phyloP scores from a whole-genome alignment of 2,329 filamentous ascomycete genomes.

The Penicillium sp. region DNA sequence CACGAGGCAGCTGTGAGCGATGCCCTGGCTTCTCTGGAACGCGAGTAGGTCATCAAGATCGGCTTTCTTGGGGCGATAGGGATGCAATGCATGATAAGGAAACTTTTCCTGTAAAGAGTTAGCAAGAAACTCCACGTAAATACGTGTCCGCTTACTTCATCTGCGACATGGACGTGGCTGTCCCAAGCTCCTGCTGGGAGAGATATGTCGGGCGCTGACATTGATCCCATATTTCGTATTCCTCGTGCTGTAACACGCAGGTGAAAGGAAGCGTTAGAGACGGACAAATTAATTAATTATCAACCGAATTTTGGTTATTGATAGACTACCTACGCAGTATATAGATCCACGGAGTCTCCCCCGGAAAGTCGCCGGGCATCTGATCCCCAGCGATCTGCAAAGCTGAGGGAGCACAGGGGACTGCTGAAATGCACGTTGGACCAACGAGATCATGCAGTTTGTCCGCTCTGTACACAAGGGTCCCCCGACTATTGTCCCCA shows the following conservation, averaged over 20 bases:
- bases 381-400: not conserved
- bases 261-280: not conserved
- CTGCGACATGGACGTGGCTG: slow-evolving; percentile 9
- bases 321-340: no score
- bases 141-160: not conserved
- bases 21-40: slow-evolving; percentile 8
- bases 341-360: slow-evolving; percentile 5
- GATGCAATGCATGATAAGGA: slow-evolving; percentile 4
- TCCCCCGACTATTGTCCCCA: not conserved
- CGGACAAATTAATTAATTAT: not conserved
- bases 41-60: slow-evolving; percentile 8
- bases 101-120: slow-evolving; percentile 1
- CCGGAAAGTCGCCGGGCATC: slow-evolving; percentile 1
- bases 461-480: not conserved
- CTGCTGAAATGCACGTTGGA: not conserved
- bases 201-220: not conserved
- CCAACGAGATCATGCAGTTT: not conserved
- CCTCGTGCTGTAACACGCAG: not conserved
- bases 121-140: not conserved
- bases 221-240: not conserved
- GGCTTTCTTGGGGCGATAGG: slow-evolving; percentile 9
- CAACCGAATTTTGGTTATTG: not conserved
- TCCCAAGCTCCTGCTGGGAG: slow-evolving; percentile 10
- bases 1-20: slow-evolving; percentile 35
- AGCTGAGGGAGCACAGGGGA: not conserved